Evolutionary conservation across 176 grass and related monocot species (phyloP), one percentile per base, ranked within the genome.

Genomic region (Otatea glauca): DNA sequence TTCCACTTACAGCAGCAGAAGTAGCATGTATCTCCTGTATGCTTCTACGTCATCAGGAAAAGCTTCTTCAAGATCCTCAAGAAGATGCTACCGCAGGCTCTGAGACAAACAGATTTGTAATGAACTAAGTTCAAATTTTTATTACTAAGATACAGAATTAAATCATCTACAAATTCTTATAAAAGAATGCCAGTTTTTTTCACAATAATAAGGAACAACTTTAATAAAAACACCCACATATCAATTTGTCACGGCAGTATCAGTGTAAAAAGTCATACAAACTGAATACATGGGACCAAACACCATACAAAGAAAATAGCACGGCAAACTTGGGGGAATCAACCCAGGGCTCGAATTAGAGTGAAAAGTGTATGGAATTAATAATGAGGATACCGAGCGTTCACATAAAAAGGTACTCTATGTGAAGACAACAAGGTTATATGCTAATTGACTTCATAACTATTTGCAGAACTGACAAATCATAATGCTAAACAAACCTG

Each of bases 1-100:
- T 88, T 51, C 17, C n/a, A 92, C 96, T 92, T 92, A 99, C 96
- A 79, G 93, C 96, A 70, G 93, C 96, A 87, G 93, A 87, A 75
- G 89, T 72, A 29, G 91, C 77, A 68, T 90, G 93, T 87, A 94
- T 92, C 86, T 92, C 71, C 93, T 94, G 69, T 96, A 99, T 63
- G 64, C 77, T 72, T 96, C 91, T 39, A 94, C 78, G 5, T 96
- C 96, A 82, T 96, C 86, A 55, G 96, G 96, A 89, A 99, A 99
- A 81, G 93, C 78, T 81, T 92, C 88, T 77, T 99, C 93, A 55
- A 96, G 89, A 45, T 96, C 96, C 83, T 92, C 93, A 43, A 99
- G 84, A 64, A 99, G 89, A 77, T 99, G n/a, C n/a, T n/a, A 54
- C 50, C 88, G 64, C 56, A 99, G 70, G n/a, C n/a, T n/a, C 93